Evolutionary conservation across 768 basidiomycete species (phyloP).

Genomic region (Lactifluus piperatus): DNA sequence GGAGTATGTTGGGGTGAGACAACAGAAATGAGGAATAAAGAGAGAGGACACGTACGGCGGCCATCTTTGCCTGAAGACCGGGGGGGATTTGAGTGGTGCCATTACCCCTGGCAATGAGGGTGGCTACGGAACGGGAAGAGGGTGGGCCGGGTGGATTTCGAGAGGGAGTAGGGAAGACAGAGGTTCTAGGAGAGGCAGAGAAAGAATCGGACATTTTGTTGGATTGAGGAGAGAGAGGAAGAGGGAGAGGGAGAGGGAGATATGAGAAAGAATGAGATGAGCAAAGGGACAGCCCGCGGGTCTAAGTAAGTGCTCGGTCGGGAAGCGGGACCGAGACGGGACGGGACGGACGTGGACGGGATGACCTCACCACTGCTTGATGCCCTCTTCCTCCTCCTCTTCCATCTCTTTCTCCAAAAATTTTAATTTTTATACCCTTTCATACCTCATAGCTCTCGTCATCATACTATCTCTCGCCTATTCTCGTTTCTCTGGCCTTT

Average conservation of each 20-base stretch:
- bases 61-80: slow-evolving; percentile 88
- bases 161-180: slow-evolving; percentile 15
- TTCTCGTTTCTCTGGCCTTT: slow-evolving; percentile 23
- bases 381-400: not conserved
- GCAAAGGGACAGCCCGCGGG: not conserved
- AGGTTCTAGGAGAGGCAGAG: slow-evolving; percentile 15
- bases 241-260: slow-evolving; percentile 11
- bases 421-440: not conserved
- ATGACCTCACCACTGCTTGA: no score
- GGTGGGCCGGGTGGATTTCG: slow-evolving; percentile 17
- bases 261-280: not conserved
- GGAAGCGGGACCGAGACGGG: slow-evolving; percentile 7
- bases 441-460: slow-evolving; percentile 20
- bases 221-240: slow-evolving; percentile 16
- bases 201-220: slow-evolving; percentile 26
- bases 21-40: not conserved
- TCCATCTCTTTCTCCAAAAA: not conserved
- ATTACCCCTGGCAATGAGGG: slow-evolving; percentile 36
- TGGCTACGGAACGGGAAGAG: slow-evolving; percentile 26
- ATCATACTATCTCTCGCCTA: slow-evolving; percentile 27
- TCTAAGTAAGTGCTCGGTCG: slow-evolving; percentile 10
- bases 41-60: slow-evolving; percentile 48
- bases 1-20: slow-evolving; percentile 20
- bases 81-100: slow-evolving; percentile 74
- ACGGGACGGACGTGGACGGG: no score